Evolutionary conservation across 768 basidiomycete species (phyloP), one percentile per base, ranked within the genome.

Genomic region (Sutorius australiensis): DNA sequence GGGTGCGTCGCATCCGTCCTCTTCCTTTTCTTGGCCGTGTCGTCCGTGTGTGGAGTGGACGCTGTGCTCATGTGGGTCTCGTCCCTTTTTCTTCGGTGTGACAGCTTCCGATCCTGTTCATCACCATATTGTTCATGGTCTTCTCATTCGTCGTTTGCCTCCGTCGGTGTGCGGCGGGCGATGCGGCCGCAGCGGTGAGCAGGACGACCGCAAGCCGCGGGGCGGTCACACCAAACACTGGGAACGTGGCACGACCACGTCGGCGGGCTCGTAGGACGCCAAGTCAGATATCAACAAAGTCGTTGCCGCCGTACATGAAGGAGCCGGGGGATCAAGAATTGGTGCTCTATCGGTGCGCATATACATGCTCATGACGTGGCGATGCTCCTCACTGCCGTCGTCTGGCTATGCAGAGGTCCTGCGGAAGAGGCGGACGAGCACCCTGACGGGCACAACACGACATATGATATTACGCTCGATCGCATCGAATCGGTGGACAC

Each of bases 301-400:
- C 86, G 6, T 66, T 92, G 30, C 90, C 90, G 6, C 80, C 77
- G 28, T 92, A 92, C 60, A 87, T 81, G 73, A 90, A 90, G 69
- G 89, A 92, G 55, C 88, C 90, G 0, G 89, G 89, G 14, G 90
- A 90, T 44, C 76, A 84, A 36, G 90, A 92, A 65, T 75, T 92
- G 28, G 90, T 92, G 6, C 81, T 92, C 47, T 74, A 69, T 40
- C 67, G 77, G 79, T 80, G 54, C 57, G 74, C 24, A 2, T 7
- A 10, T 12, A 21, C 24, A 7, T 13, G 38, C 11, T 31, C n/a
- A 13, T 17, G 6, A 6, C n/a, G 12, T 17, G 6, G 4, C 19
- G n/a, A 32, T 27, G 37, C 24, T 54, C 30, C 31, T 50, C 33
- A 27, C 21, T 24, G 12, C 46, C 16, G n/a, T 34, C 24, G 4